Evolutionary conservation across 1,284 basidiomycete species (phyloP), one percentile per base, ranked within the genome.

Genomic region (Ceratobasidium sp.): DNA sequence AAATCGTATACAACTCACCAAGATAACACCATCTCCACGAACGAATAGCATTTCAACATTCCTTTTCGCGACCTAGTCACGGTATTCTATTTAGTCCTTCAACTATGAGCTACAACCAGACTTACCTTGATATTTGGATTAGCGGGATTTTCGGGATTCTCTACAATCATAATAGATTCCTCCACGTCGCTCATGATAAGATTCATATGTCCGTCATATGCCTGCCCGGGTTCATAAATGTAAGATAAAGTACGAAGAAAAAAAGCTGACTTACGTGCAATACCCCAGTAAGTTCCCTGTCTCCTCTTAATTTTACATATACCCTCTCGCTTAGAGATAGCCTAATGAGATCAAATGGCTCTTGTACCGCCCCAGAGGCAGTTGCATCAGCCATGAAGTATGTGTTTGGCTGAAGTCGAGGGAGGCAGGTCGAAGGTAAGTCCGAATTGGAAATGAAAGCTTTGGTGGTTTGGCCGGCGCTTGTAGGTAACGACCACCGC

Each of bases 191-290:
- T 97, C 80, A 99, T 89, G 80, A 99, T 98, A 82, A 99, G 88
- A 85, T 99, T 99, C 97, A 99, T 99, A 86, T 99, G 98, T 33
- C 97, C 97, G 86, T 99, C 98, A 84, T 99, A 99, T 23, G 98
- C 97, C 97, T 98, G 81, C 28, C 23, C 33, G 2, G 28, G 78
- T 75, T 28, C 66, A 23, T 28, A 28, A 33, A 7, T 54, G 64
- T 44, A 48, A 76, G 52, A 54, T 15, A 46, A 42, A 52, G 54
- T 50, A 23, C 28, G 50, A 42, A 17, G 28, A 28, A 13, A 64
- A 79, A 78, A 79, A 81, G 67, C 68, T 78, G 48, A 85, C 94
- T 76, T 83, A 97, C 96, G 86, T 99, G 98, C 75, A 99, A 87
- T 77, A 98, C 92, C 20, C 98, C 98, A 9, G 93, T 92, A 62